A percentile compares a stretch with the other conserved stretches of the same genome.
Evolutionary conservation across 306 rosid species (phyloP).

Genomic region (Fragaria nilgerrensis): DNA sequence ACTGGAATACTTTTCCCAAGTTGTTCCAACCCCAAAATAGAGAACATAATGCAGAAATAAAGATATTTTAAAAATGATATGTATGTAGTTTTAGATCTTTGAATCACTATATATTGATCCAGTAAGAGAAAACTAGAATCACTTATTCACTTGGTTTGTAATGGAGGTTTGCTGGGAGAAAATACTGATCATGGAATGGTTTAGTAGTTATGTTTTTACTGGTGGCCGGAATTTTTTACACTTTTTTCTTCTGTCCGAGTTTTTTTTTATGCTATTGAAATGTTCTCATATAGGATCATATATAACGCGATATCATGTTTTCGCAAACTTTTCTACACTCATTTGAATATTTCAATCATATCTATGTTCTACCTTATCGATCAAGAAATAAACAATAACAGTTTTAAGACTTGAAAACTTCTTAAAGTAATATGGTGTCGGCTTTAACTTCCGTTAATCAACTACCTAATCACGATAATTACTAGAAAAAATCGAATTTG

Average conservation of each 20-base stretch:
- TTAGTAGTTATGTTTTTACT: not conserved
- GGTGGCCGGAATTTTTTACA: no score
- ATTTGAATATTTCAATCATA: not conserved
- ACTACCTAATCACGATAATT: slow-evolving; percentile 20
- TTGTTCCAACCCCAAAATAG: not conserved
- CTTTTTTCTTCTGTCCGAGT: not conserved
- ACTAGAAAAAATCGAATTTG: not conserved
- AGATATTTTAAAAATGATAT: not conserved
- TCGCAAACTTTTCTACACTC: not conserved
- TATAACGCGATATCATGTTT: not conserved
- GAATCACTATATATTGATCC: not conserved
- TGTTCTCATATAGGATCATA: not conserved
- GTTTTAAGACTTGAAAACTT: not conserved
- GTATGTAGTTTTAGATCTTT: not conserved
- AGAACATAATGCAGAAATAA: not conserved
- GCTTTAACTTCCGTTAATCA: not conserved
- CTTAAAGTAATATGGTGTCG: not conserved
- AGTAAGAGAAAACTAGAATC: not conserved
- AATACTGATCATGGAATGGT: not conserved
- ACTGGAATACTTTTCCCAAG: not conserved
- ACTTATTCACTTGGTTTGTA: not conserved
- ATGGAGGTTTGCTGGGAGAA: not conserved
- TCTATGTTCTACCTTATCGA: not conserved
- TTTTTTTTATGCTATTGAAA: not conserved
- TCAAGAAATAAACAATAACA: not conserved